Conservation (phyloP, 2,329 filamentous ascomycete species). For the Colletotrichum tabaci region DNA sequence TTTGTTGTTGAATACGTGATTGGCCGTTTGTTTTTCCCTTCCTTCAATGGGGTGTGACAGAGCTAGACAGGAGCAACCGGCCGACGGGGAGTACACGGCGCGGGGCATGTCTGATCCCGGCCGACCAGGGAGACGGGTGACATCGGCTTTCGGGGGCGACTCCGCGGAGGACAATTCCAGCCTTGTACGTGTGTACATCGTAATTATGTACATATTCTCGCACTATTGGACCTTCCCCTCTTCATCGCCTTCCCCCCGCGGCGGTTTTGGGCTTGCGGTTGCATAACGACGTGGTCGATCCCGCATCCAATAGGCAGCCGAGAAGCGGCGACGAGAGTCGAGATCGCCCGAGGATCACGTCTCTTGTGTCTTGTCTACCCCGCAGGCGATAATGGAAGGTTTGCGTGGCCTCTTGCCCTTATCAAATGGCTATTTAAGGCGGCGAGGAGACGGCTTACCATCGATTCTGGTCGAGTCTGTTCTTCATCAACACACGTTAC, state of each 20-base stretch:
- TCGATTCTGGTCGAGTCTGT: rapidly evolving
- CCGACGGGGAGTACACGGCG: background rate
- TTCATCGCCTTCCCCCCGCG: background rate
- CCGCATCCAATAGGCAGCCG: conserved; percentile 12
- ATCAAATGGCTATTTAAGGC: conserved; percentile 33
- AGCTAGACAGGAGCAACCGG: too few relatives aligned
- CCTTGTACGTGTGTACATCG: too few relatives aligned
- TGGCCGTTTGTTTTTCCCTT: too few relatives aligned
- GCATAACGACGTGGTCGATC: conserved; percentile 37
- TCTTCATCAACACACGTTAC: background rate
- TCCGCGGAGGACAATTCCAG: background rate
- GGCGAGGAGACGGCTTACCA: background rate
- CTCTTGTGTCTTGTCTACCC: conserved; percentile 26
- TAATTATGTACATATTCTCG: background rate
- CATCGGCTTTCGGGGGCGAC: conserved; percentile 37
- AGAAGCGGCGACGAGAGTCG: background rate
- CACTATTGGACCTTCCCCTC: background rate
- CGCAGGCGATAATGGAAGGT: conserved; percentile 34
- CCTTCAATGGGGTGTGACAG: too few relatives aligned
- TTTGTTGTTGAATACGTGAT: background rate
- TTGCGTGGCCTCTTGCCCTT: background rate
- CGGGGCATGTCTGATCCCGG: conserved; percentile 15
- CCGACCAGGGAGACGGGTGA: conserved; percentile 25
- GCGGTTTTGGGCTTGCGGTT: conserved; percentile 9
- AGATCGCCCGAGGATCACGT: conserved; percentile 16